Evolutionary conservation across 2,329 filamentous ascomycete genomes (phyloP), one percentile per base, ranked within the genome.

Genomic region (Colletotrichum orbiculare): DNA sequence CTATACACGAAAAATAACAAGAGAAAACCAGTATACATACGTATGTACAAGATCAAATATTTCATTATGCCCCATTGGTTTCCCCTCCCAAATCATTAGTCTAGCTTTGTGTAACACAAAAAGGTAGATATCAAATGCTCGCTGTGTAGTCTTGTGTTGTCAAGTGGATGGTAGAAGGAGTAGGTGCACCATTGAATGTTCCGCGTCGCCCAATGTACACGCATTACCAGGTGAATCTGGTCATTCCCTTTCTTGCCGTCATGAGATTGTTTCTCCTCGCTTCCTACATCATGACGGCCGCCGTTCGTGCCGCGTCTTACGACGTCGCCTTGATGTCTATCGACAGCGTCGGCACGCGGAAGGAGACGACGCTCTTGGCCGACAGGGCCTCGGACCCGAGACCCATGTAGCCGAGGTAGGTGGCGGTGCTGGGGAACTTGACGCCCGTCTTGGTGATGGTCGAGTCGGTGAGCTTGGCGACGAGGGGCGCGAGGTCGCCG

Each of bases 301-400:
- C 34, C 37, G 47, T 47, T 48, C 48, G 13, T 53, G 12, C 17
- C 2, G 17, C 8, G n/a, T 33, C 15, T 17, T 56, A 61, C 35
- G 52, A 55, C 6, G 49, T 54, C 43, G 39, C 50, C 54, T 64
- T 54, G 42, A 65, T 71, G 46, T 79, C 73, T 67, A 82, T 76
- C 35, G 76, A 73, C 43, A 81, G 68, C 25, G 70, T 63, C 8
- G 77, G 73, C 3, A 84, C 82, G 39, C 74, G 74, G 67, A 87
- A 85, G 1, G 84, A 87, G 54, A 85, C 83, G 43, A 79, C 80
- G 4, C 71, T 69, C 33, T 71, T 60, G 8, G 79, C 74, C 6
- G 73, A 80, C 72, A 82, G 83, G 0, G 83, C 77, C 70, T 87
- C 85, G 12, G 81, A 80, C 25, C 85, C 85, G 67, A 87, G 82